Evolutionary conservation across 345 rosid species (phyloP).

Genomic region (Anastatica hierochuntica): DNA sequence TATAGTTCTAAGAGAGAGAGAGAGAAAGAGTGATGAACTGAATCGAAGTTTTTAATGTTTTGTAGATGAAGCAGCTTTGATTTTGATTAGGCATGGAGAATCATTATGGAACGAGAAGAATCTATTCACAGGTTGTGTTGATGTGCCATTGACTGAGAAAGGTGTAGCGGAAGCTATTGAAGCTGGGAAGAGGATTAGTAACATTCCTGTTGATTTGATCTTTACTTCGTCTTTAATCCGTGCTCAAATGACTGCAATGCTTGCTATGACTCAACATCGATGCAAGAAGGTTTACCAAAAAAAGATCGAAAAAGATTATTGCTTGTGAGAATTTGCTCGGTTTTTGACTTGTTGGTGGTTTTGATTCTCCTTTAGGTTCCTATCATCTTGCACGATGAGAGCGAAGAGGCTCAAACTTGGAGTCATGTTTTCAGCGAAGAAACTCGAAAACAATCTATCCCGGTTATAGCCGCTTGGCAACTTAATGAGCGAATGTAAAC

Average conservation of each 20-base stretch:
- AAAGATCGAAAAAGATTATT: neutral
- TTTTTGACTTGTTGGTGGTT: conserved; percentile 4
- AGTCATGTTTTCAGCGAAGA: conserved; percentile 86
- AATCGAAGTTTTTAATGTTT: neutral
- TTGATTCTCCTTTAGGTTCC: conserved; percentile 50
- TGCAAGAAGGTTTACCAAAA: conserved; percentile 53
- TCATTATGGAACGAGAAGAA: conserved; percentile 98
- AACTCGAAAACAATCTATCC: conserved; percentile 65
- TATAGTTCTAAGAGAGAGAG: neutral
- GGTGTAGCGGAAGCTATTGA: conserved; percentile 96
- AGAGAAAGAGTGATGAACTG: too few relatives aligned
- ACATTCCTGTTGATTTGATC: conserved; percentile 90
- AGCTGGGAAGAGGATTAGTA: conserved; percentile 94
- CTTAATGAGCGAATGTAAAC: conserved; percentile 92
- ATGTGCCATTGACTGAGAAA: conserved; percentile 84
- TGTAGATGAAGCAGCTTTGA: conserved; percentile 76
- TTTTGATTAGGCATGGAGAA: conserved; percentile 93
- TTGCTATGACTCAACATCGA: conserved; percentile 97
- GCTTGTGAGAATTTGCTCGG: too few relatives aligned
- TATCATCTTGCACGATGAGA: conserved; percentile 61
- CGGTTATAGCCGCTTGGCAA: conserved; percentile 89
- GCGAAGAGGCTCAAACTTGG: conserved; percentile 75
- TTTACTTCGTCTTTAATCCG: conserved; percentile 85
- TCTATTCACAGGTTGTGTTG: conserved; percentile 94
- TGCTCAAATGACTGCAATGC: conserved; percentile 99